Base-by-base conservation (phyloP, 164 flowering plant species). In the Amborella trichopoda region DNA sequence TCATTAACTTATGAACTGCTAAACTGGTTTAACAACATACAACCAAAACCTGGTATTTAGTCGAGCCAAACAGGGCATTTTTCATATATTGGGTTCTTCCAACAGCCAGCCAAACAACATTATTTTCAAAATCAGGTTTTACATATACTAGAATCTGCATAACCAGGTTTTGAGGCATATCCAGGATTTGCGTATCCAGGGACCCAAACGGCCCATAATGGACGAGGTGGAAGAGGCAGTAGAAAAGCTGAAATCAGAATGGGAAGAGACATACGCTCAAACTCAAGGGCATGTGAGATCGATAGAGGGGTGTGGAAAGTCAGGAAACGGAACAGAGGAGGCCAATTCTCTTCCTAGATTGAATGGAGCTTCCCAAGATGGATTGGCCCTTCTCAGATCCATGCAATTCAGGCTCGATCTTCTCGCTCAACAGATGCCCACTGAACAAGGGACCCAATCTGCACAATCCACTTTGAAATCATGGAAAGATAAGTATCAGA, bases 311-410 rank as follows among this genome's bases (percentile, higher is more conserved):
- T 83, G 74, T 49, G 91, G 88, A 1, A 68, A 62, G 66, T 56
- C 72, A 6, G 53, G 54, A 26, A 46, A 48, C 2, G 60, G 52
- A 23, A 43, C 44, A 23, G 60, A 63, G 39, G 77, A 70, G 53
- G 67, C 52, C 20, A 70, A 59, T 62, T 78, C 95, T 26, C 76
- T 79, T 41, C 91, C 74, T 0, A 72, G 94, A 70, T 68, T 90
- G 65, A 86, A 86, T 45, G 90, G 80, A 13, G 61, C 85, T 22
- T 89, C 91, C 1, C 95, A 86, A 47, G 98, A 90, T 58, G 80
- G 81, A 13, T 47, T 90, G 61, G 65, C 75, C 25, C 20, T 66
- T 44, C 79, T 86, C 8, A 54, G 69, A 20, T 77, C 91, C 1
- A 41, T 81, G 57, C 78, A 76, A 23, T 80, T 81, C 56, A 58